Conservation (phyloP, 176 grass and related monocot species). For the Thinopyrum elongatum region DNA sequence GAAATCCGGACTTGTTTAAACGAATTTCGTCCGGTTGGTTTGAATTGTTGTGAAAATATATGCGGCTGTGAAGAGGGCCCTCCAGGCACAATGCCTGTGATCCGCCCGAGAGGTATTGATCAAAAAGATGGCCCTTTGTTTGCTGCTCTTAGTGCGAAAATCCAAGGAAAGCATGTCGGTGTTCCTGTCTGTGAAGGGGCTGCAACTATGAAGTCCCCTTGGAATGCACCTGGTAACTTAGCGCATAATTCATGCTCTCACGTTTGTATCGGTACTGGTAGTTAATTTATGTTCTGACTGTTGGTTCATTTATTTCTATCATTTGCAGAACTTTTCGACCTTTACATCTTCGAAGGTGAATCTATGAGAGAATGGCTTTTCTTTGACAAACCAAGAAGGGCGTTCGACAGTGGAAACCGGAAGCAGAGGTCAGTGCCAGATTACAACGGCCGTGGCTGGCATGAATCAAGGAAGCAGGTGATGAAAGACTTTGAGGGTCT, state of each 20-base stretch:
- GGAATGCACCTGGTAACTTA: conserved; percentile 81
- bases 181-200: conserved; percentile 94
- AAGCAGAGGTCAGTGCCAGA: conserved; percentile 91
- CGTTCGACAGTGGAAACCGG: conserved; percentile 84
- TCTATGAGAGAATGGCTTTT: conserved; percentile 94
- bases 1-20: too few relatives aligned
- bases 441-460: conserved; percentile 79
- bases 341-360: conserved; percentile 88
- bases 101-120: conserved; percentile 84
- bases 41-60: too few relatives aligned
- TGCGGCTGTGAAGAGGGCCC: conserved; percentile 77
- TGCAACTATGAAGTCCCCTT: conserved; percentile 78
- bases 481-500: conserved; percentile 86
- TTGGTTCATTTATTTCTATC: conserved; percentile 35
- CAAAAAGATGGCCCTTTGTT: conserved; percentile 89
- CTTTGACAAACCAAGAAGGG: conserved; percentile 89
- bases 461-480: conserved; percentile 90
- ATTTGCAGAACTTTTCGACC: conserved; percentile 79
- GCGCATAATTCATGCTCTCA: conserved; percentile 7
- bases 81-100: conserved; percentile 85
- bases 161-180: conserved; percentile 78
- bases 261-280: background rate
- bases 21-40: too few relatives aligned
- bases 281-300: conserved; percentile 18
- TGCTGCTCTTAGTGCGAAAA: conserved; percentile 79